These are phyloP conservation scores for Penicillium hordei DNA, from an alignment of 2,329 filamentous ascomycete species.

Conservation along the genomic window DNA sequence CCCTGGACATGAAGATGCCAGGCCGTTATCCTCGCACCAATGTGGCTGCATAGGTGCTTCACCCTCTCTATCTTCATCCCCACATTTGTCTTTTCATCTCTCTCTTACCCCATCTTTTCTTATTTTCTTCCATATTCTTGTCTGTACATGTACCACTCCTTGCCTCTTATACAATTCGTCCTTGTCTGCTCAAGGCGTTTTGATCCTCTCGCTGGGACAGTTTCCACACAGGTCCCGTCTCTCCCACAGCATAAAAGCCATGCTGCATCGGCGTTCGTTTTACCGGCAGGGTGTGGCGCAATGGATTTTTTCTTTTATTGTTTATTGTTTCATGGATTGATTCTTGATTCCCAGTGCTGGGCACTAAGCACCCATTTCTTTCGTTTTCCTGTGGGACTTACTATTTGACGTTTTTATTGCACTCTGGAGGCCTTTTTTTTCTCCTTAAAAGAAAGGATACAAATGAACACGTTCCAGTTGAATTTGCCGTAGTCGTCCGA, in stretches of 20 bases:
- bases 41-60: slow-evolving; percentile 26
- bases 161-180: slow-evolving; percentile 8
- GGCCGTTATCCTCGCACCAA: slow-evolving; percentile 37
- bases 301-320: not conserved
- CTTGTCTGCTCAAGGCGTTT: slow-evolving; percentile 21
- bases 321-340: not conserved
- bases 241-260: slow-evolving; percentile 2
- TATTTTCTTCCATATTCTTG: slow-evolving; percentile 9
- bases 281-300: slow-evolving; percentile 11
- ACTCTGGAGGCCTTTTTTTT: not conserved
- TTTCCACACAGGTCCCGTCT: not conserved
- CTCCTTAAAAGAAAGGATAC: not conserved
- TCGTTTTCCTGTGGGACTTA: slow-evolving; percentile 1
- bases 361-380: slow-evolving; percentile 4
- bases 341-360: slow-evolving; percentile 11
- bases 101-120: slow-evolving; percentile 1
- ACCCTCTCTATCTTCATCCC: not conserved
- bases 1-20: slow-evolving; percentile 38
- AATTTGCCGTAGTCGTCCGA: not conserved
- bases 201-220: slow-evolving; percentile 13
- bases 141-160: slow-evolving; percentile 18
- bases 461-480: not conserved
- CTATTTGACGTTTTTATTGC: not conserved
- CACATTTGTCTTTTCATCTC: slow-evolving; percentile 10
- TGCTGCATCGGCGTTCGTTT: slow-evolving; percentile 22